Percentiles rank a stretch among this genome's conserved stretches.
Evolutionary conservation across 768 basidiomycete genomes (phyloP).

Genomic region (Mycena haematopus): DNA sequence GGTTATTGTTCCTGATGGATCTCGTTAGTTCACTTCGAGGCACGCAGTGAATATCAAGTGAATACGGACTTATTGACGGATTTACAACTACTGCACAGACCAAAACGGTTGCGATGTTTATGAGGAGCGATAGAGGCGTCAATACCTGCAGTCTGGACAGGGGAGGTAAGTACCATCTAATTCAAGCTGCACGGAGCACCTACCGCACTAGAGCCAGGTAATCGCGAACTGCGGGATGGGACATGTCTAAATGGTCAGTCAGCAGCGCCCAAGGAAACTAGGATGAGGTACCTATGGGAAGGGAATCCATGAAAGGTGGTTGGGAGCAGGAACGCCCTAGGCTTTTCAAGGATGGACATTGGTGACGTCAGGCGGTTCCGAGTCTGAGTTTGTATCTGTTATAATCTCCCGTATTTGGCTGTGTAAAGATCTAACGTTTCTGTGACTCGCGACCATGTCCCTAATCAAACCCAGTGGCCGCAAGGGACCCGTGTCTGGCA

Average conservation of each 20-base stretch:
- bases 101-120: conserved; percentile 75
- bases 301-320: conserved; percentile 50
- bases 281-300: conserved; percentile 59
- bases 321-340: neutral
- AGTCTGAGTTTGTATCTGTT: no score
- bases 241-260: conserved; percentile 26
- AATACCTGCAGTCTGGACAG: conserved; percentile 75
- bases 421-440: no score
- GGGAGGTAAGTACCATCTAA: neutral
- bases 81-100: conserved; percentile 72
- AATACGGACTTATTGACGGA: conserved; percentile 62
- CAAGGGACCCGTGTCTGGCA: conserved; percentile 45
- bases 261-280: no score
- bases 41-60: neutral
- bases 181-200: conserved; percentile 15
- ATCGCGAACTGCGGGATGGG: conserved; percentile 66
- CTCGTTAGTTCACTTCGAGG: neutral
- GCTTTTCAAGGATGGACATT: neutral
- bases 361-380: conserved; percentile 10
- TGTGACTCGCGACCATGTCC: conserved; percentile 45
- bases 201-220: conserved; percentile 70
- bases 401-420: no score
- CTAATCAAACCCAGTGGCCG: conserved; percentile 49
- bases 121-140: conserved; percentile 82
- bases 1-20: conserved; percentile 52